These are phyloP conservation scores for Coniosporium tulheliwenetii DNA, from an alignment of 2,329 filamentous ascomycete genomes.

Conservation along the genomic window DNA sequence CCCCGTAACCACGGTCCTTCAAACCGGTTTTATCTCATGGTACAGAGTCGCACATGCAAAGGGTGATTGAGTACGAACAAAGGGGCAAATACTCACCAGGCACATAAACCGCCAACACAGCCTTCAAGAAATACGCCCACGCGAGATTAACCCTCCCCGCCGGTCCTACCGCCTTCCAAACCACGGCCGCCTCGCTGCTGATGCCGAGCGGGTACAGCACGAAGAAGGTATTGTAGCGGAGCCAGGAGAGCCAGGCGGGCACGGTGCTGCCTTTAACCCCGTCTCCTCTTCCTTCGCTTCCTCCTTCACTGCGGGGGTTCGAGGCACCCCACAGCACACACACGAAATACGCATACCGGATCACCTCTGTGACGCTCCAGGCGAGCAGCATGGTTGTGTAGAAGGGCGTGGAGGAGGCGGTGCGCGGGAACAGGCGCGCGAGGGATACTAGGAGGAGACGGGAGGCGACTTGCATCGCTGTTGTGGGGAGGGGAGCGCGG, in stretches of 20 bases:
- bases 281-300: too few species aligned
- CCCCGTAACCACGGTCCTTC: too few species aligned
- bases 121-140: constrained; percentile 45
- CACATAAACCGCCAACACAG: constrained; percentile 58
- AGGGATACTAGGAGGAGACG: constrained; percentile 82
- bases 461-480: constrained; percentile 75
- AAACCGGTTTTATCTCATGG: background rate
- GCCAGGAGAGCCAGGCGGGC: constrained; percentile 56
- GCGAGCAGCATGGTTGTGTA: constrained; percentile 71
- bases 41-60: background rate
- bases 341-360: constrained; percentile 86
- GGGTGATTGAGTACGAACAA: constrained; percentile 1
- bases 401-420: constrained; percentile 39
- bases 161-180: constrained; percentile 53
- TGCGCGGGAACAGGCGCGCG: constrained; percentile 55
- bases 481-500: constrained; percentile 70
- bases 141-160: constrained; percentile 33
- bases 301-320: constrained; percentile 16
- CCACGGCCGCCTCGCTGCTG: constrained; percentile 67
- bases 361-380: constrained; percentile 83
- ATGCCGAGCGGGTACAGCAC: constrained; percentile 89
- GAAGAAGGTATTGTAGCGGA: constrained; percentile 84
- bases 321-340: constrained; percentile 39
- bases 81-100: constrained; percentile 43
- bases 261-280: constrained; percentile 19